Base-by-base conservation (phyloP, 2,329 filamentous ascomycete genomes). In the Fusarium dlaminii region DNA sequence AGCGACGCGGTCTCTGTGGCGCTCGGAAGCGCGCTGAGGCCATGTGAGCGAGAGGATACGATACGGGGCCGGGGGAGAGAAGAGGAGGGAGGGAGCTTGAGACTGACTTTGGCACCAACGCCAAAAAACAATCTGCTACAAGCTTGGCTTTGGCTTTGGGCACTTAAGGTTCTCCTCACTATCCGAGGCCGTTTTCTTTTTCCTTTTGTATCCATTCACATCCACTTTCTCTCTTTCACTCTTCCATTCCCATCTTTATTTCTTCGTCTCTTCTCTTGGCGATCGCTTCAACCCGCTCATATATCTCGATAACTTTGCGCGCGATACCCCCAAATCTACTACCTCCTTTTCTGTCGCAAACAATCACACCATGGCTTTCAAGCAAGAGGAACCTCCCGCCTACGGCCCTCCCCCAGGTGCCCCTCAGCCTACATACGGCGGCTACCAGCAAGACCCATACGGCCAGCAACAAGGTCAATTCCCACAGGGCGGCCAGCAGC, bases 331-430 rank as follows among this genome's bases (percentile, higher is more conserved):
- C 42, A 49, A 55, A 39, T 55, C 37, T 56, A 49, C 36, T 51
- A 46, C 51, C 60, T 59, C 63, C 52, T 64, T 51, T 66, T 42
- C 52, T 56, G 55, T 49, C 59, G 46, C 68, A 63, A 54, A 39
- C 51, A 27, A 66, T 30, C 57, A 66, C 66, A 61, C 61, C 37
- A 79, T 79, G 75, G 76, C 76, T 59, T 77, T 81, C 75, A 87
- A 88, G 79, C 77, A 82, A 80, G 85, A 88, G 61, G 81, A 85
- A 39, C 88, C 88, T 60, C 87, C 87, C 32, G 84, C 86, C 48
- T 88, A 89, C 79, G 81, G 81, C 70, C 80, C 78, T 59, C 79
- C 80, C 30, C 81, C 82, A 40, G 78, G 82, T 65, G 76, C 81
- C 51, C 81, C 86, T 39, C 84, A 86, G 72, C 81, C 83, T 20